Base-by-base conservation (phyloP, 1,139 yeast species). In the Diutina scorzettiae region DNA sequence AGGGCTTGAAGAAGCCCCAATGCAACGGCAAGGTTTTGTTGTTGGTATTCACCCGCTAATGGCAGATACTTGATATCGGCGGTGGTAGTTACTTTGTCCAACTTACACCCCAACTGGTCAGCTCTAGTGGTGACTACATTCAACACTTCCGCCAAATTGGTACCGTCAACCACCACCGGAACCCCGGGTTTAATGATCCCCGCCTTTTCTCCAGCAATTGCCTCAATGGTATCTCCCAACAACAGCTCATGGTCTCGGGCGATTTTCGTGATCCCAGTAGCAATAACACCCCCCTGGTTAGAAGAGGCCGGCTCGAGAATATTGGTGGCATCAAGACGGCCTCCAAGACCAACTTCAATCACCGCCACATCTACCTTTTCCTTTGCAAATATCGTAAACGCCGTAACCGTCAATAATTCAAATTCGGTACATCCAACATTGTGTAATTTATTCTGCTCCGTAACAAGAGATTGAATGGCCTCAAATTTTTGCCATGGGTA, bases 321-420 rank as follows among this genome's bases (percentile, higher is more conserved):
- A 60, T 89, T 89, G 0, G 97, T 89, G 1, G 96, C 87, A 59
- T 89, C 97, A 30, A 79, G 58, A 34, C 84, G 58, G 0, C 97
- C 97, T 2, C 97, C 97, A 5, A 89, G 64, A 0, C 97, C 97
- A 2, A 86, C 96, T 55, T 89, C 97, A 27, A 89, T 62, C 1
- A 87, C 74, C 1, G 95, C 95, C 48, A 82, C 60, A 29, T 79
- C 77, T 2, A 86, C 81, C 11, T 67, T 59, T 41, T 70, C 69
- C 7, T 69, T 54, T 40, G 69, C 70, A 57, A 89, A 89, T 29
- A 84, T 75, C 53, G 80, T 74, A 50, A 84, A 78, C 1, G 96
- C 96, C 0, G 83, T 75, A 12, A 86, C 91, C 0, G 96, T 85
- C 42, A 85, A 62, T 3, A 84, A 54, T 56, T 89, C 97, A 59